A percentile compares a stretch with the other conserved stretches of the same genome.
Conservation (phyloP, 441 rosid species). For the Raphanus hybrid region DNA sequence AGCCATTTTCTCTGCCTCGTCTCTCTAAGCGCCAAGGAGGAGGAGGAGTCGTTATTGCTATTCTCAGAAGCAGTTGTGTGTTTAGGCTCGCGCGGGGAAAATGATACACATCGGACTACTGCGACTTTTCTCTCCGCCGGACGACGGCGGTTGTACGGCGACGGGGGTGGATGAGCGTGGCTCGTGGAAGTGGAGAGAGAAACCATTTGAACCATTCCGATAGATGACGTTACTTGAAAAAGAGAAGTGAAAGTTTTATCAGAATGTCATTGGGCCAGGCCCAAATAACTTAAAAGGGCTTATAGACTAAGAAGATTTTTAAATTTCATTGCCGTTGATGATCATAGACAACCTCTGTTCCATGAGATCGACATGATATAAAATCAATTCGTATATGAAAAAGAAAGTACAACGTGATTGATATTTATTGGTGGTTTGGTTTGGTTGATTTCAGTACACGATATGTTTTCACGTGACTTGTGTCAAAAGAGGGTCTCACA, state of each 20-base stretch:
- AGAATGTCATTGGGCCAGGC: slow-evolving; percentile 18
- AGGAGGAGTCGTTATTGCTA: too few species aligned
- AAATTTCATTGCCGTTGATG: too few species aligned
- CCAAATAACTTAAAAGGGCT: neutral
- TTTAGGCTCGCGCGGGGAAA: slow-evolving; percentile 34
- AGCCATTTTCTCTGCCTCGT: slow-evolving; percentile 43
- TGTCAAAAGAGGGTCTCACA: slow-evolving; percentile 8
- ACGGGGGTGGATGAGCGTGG: slow-evolving; percentile 42
- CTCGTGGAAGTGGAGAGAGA: slow-evolving; percentile 43
- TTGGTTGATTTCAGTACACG: neutral
- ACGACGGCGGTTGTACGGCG: slow-evolving; percentile 37
- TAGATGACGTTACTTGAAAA: too few species aligned
- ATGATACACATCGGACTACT: slow-evolving; percentile 16
- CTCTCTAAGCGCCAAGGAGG: slow-evolving; percentile 24
- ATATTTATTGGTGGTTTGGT: slow-evolving; percentile 7
- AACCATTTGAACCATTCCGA: slow-evolving; percentile 38
- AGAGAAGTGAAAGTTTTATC: neutral
- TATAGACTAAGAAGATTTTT: neutral
- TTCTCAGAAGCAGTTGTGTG: neutral
- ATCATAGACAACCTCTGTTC: neutral
- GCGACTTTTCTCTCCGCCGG: neutral
- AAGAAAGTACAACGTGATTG: neutral
- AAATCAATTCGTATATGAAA: neutral
- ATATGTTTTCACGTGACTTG: slow-evolving; percentile 7
- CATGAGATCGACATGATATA: neutral